Percentiles rank a stretch among this genome's conserved stretches.
These are phyloP conservation scores for Colletotrichum noveboracense DNA, from an alignment of 2,329 filamentous ascomycete species.

Conservation along the genomic window DNA sequence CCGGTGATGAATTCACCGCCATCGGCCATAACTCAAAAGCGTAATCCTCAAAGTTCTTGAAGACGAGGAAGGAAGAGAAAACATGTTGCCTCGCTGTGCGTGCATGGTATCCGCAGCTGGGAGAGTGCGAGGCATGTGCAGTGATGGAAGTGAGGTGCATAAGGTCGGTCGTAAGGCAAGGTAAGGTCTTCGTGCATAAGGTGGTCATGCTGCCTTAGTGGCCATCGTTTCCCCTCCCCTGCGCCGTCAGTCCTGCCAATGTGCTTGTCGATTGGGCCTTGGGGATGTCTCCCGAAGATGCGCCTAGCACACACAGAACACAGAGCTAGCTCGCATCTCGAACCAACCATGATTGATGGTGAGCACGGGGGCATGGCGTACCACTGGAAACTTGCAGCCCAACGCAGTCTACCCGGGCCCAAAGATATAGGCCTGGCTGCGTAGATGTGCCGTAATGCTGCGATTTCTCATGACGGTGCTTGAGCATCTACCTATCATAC, in stretches of 20 bases:
- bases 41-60: neutral
- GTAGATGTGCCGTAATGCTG: neutral
- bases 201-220: neutral
- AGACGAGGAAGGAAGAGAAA: neutral
- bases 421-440: neutral
- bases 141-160: neutral
- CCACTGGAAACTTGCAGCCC: slow-evolving; percentile 34
- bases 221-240: neutral
- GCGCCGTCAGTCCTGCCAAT: neutral
- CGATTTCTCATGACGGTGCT: neutral
- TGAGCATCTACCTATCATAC: neutral
- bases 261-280: neutral
- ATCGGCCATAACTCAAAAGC: neutral
- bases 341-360: slow-evolving; percentile 17
- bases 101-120: neutral
- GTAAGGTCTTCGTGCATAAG: slow-evolving; percentile 13
- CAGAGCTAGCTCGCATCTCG: neutral
- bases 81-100: neutral
- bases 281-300: neutral
- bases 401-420: slow-evolving; percentile 20
- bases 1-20: neutral
- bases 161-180: neutral
- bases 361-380: slow-evolving; percentile 29
- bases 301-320: neutral
- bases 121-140: neutral